phyloP scores from a whole-genome alignment of 352 stramenopile genomes.

The Phytophthora meadii region DNA sequence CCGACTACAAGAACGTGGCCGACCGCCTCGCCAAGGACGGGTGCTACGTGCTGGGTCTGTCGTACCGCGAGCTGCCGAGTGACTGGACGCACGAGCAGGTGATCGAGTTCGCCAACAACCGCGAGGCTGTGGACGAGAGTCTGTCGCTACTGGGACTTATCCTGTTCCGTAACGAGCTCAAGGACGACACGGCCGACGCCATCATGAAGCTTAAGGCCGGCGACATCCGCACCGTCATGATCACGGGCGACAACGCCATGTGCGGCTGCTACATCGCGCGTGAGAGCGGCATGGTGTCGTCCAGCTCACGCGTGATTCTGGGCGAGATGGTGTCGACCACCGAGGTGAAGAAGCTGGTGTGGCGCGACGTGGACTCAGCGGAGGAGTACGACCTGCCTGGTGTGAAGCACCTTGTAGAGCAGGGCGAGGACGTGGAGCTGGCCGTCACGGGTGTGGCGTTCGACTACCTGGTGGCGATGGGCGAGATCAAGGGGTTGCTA shows the following conservation, averaged over 20 bases:
- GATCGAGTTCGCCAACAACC: too few relatives aligned
- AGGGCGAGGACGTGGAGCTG: slow-evolving; percentile 49
- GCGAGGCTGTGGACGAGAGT: too few relatives aligned
- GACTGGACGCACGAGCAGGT: too few relatives aligned
- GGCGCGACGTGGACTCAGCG: slow-evolving; percentile 54
- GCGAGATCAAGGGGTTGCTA: slow-evolving; percentile 62
- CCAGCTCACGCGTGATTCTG: slow-evolving; percentile 44
- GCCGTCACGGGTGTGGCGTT: slow-evolving; percentile 79
- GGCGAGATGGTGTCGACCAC: slow-evolving; percentile 42
- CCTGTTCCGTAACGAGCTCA: too few relatives aligned
- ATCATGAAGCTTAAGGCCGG: slow-evolving; percentile 70
- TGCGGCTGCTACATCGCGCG: slow-evolving; percentile 60
- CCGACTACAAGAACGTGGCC: too few relatives aligned
- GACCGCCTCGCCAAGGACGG: too few relatives aligned
- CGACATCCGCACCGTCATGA: slow-evolving; percentile 76
- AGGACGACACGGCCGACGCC: slow-evolving; percentile 65
- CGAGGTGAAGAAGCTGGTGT: slow-evolving; percentile 41
- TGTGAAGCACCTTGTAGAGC: slow-evolving; percentile 42
- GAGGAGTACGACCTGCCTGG: slow-evolving; percentile 39
- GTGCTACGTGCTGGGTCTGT: too few relatives aligned
- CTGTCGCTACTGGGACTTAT: too few relatives aligned
- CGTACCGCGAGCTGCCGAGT: too few relatives aligned
- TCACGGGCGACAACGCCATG: slow-evolving; percentile 83
- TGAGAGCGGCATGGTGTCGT: slow-evolving; percentile 45
- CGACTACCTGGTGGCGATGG: slow-evolving; percentile 67